phyloP scores from a whole-genome alignment of 495 filamentous ascomycete genomes.

The Penicillium diatomitis region DNA sequence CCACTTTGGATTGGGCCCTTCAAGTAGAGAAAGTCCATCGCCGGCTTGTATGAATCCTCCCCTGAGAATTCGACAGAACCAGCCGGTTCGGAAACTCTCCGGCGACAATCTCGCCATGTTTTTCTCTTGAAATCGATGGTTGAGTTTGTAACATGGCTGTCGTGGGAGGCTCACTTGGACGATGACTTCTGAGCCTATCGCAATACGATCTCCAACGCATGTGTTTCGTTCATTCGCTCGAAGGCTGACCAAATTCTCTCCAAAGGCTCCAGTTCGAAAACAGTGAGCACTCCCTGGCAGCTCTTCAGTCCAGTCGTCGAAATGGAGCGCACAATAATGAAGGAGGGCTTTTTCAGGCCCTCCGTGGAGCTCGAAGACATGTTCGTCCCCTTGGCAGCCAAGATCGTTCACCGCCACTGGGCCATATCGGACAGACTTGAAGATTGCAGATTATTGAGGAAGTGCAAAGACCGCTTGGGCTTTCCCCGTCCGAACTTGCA shows the following conservation, averaged over 20 bases:
- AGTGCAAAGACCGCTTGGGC: slow-evolving; percentile 1
- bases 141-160: slow-evolving; percentile 8
- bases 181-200: slow-evolving; percentile 1
- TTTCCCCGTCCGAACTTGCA: slow-evolving; percentile 2
- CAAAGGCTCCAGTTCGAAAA: slow-evolving; percentile 2
- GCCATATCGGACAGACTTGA: slow-evolving; percentile 1
- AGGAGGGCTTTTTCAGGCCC: slow-evolving; percentile 6
- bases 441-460: slow-evolving; percentile 1
- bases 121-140: slow-evolving; percentile 5
- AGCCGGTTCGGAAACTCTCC: slow-evolving; percentile 2
- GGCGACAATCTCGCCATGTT: background rate
- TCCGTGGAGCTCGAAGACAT: slow-evolving; percentile 7
- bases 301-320: slow-evolving; percentile 1
- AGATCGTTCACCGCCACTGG: background rate
- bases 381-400: slow-evolving; percentile 4
- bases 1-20: slow-evolving; percentile 2
- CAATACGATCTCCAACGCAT: slow-evolving; percentile 5
- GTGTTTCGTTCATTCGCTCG: slow-evolving; percentile 4
- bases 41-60: slow-evolving; percentile 1
- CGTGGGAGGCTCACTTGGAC: slow-evolving; percentile 5
- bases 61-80: slow-evolving; percentile 5
- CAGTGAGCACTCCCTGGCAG: background rate
- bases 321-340: slow-evolving; percentile 4
- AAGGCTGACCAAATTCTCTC: slow-evolving; percentile 2
- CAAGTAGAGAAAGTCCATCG: slow-evolving; percentile 1